A percentile compares a stretch with the other conserved stretches of the same genome.
phyloP scores from a whole-genome alignment of 192 early-diverging fungal species.

The Coemansia sp. region DNA sequence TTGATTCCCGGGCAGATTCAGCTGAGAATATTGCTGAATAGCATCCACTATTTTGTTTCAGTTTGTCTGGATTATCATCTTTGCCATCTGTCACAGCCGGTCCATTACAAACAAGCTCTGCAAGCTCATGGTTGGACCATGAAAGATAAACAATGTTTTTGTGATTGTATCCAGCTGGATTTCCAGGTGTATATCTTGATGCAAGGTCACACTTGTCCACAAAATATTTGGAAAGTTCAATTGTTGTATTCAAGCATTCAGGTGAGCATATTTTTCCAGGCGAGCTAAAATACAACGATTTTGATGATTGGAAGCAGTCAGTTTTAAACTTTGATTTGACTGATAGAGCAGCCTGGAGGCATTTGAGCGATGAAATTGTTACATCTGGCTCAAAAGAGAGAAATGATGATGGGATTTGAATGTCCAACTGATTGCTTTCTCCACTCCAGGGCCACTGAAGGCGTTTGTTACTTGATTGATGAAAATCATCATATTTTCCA shows the following conservation, averaged over 20 bases:
- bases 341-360: constrained; percentile 24
- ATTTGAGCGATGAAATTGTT: constrained; percentile 22
- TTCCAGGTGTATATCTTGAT: constrained; percentile 5
- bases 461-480: background rate
- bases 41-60: constrained; percentile 25
- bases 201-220: constrained; percentile 30
- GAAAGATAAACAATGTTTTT: constrained; percentile 46
- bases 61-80: background rate
- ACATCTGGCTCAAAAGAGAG: constrained; percentile 33
- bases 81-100: constrained; percentile 2
- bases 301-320: constrained; percentile 25
- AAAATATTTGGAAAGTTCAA: constrained; percentile 35
- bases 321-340: constrained; percentile 29
- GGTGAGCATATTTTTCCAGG: constrained; percentile 39
- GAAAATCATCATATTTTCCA: background rate
- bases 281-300: constrained; percentile 44
- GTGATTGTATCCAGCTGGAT: constrained; percentile 46
- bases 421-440: constrained; percentile 22
- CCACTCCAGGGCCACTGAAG: constrained; percentile 45
- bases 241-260: constrained; percentile 35
- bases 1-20: constrained; percentile 30
- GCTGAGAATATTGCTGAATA: constrained; percentile 40
- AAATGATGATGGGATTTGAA: constrained; percentile 19
- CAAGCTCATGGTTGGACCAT: constrained; percentile 35
- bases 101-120: constrained; percentile 38